Conservation (phyloP, 2,329 filamentous ascomycete genomes). For the Exophiala calicioides region DNA sequence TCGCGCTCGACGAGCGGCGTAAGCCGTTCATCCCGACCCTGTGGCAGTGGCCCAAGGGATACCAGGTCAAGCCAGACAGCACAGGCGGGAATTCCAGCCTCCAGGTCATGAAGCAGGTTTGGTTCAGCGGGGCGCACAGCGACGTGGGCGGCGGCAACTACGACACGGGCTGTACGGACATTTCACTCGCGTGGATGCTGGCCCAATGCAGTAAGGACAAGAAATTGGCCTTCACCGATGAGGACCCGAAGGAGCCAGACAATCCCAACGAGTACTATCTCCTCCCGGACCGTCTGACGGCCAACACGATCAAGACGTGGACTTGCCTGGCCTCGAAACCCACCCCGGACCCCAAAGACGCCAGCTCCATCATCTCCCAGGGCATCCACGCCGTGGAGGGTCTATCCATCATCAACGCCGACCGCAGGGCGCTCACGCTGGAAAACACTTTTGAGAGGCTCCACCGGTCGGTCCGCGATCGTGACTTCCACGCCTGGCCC, state of each 20-base stretch:
- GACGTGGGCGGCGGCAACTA: slow-evolving; percentile 48
- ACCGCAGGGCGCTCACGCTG: slow-evolving; percentile 13
- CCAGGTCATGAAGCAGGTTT: slow-evolving; percentile 47
- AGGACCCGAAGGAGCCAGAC: slow-evolving; percentile 10
- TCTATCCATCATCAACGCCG: slow-evolving; percentile 3
- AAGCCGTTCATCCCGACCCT: slow-evolving; percentile 54
- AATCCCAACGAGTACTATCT: slow-evolving; percentile 18
- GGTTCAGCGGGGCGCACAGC: slow-evolving; percentile 51
- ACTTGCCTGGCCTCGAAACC: slow-evolving; percentile 1
- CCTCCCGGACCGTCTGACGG: slow-evolving; percentile 13
- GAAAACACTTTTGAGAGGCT: slow-evolving; percentile 17
- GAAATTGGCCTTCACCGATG: slow-evolving; percentile 23
- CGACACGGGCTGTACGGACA: slow-evolving; percentile 49
- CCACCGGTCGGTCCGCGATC: slow-evolving; percentile 20
- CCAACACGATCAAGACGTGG: slow-evolving; percentile 17
- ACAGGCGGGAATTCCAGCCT: no score
- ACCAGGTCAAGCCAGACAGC: slow-evolving; percentile 30
- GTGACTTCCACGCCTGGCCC: slow-evolving; percentile 10
- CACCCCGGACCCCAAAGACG: slow-evolving; percentile 6
- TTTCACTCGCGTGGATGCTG: slow-evolving; percentile 61
- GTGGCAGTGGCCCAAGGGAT: slow-evolving; percentile 51
- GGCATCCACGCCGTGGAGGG: no score
- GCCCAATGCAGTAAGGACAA: slow-evolving; percentile 39
- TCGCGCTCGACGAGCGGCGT: slow-evolving; percentile 42
- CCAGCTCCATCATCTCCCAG: not conserved